Conservation (phyloP, 148 eudicot species). For the Fagopyrum homotropicum region DNA sequence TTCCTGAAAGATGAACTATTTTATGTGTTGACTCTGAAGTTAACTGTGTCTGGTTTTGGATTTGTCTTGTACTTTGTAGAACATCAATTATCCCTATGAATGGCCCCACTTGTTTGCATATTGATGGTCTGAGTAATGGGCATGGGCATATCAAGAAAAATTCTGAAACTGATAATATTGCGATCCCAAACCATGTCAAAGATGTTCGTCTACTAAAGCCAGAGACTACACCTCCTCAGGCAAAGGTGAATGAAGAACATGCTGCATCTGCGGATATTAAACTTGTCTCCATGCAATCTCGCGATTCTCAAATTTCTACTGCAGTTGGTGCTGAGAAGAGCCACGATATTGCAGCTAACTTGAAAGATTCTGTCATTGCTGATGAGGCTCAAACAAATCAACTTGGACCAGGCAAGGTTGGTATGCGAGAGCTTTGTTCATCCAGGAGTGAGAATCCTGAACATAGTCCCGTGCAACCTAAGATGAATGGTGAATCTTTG, state of each 20-base stretch:
- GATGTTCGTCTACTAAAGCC: constrained; percentile 13
- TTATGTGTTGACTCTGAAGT: background rate
- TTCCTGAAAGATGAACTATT: background rate
- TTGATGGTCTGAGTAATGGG: constrained; percentile 22
- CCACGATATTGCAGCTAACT: constrained; percentile 16
- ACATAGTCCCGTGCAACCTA: background rate
- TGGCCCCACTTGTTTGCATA: constrained; percentile 23
- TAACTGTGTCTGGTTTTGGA: background rate
- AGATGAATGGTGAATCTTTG: constrained; percentile 5
- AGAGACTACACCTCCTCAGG: constrained; percentile 1
- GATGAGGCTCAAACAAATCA: constrained; percentile 15
- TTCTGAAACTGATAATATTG: constrained; percentile 20
- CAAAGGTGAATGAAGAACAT: constrained; percentile 16
- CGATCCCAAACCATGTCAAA: constrained; percentile 3
- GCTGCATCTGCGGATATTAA: constrained; percentile 26
- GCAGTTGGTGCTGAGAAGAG: constrained; percentile 22
- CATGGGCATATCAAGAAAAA: constrained; percentile 17
- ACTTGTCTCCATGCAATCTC: background rate
- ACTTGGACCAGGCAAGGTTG: constrained; percentile 15
- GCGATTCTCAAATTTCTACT: constrained; percentile 18
- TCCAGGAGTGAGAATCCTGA: background rate
- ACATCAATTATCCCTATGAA: constrained; percentile 17
- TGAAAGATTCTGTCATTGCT: constrained; percentile 13
- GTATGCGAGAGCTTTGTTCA: constrained; percentile 17
- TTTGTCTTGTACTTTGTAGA: constrained; percentile 19